phyloP scores from a whole-genome alignment of 371 early-diverging fungal genomes.

The Capillidium rhysosporum region DNA sequence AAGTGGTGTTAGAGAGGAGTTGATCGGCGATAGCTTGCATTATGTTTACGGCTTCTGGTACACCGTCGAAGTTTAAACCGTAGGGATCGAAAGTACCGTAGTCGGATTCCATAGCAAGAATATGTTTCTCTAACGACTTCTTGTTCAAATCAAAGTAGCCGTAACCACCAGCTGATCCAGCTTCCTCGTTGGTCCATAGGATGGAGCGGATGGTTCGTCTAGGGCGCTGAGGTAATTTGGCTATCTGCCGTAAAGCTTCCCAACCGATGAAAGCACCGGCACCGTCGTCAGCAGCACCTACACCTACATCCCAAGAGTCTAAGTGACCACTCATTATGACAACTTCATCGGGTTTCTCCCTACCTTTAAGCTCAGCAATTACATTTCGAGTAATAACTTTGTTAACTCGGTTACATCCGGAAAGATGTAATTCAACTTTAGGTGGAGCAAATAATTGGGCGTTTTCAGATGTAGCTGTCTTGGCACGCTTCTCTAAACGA shows the following conservation, averaged over 20 bases:
- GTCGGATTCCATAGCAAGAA: slow-evolving; percentile 32
- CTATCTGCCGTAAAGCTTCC: slow-evolving; percentile 24
- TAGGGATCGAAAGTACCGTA: slow-evolving; percentile 29
- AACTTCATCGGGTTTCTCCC: slow-evolving; percentile 22
- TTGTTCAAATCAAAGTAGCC: slow-evolving; percentile 22
- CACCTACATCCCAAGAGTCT: slow-evolving; percentile 35
- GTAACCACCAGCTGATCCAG: slow-evolving; percentile 21
- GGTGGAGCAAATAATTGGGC: slow-evolving; percentile 15
- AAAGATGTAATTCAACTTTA: slow-evolving; percentile 19
- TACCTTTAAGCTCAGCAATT: slow-evolving; percentile 26
- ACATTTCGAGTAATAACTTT: slow-evolving; percentile 21
- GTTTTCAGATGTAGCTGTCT: slow-evolving; percentile 5
- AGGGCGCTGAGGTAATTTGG: slow-evolving; percentile 14
- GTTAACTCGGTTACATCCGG: slow-evolving; percentile 12
- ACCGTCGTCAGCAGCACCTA: slow-evolving; percentile 29
- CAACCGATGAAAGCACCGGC: slow-evolving; percentile 27
- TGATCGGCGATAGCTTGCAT: background rate
- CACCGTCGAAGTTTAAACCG: slow-evolving; percentile 17
- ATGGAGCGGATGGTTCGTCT: slow-evolving; percentile 30
- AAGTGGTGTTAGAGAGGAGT: background rate
- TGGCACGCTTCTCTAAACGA: slow-evolving; percentile 16
- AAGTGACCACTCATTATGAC: slow-evolving; percentile 32
- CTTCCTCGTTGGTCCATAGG: slow-evolving; percentile 36
- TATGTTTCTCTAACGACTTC: slow-evolving; percentile 12
- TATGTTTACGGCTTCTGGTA: background rate